Base-by-base conservation (phyloP, 164 flowering plant genomes). In the Magnolia officinalis region DNA sequence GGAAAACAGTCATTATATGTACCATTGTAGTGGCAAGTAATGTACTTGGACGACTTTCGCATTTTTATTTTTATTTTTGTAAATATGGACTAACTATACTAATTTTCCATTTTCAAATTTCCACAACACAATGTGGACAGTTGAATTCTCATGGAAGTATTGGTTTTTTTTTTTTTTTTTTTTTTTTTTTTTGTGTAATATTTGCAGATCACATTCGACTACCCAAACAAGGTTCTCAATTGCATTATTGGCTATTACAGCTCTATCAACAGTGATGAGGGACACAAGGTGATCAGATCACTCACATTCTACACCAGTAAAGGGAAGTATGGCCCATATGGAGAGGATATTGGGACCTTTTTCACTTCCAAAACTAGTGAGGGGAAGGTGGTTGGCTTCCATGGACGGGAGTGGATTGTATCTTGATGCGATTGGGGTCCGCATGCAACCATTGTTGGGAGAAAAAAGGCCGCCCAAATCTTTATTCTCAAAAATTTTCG, bases 401-500 rank as follows among this genome's bases (percentile, higher is more conserved):
- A 92, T 85, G 97, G 95, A n/a, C 88, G 90, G 90, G 82, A 84
- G 94, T 79, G 80, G 93, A 80, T 66, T 72, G 68, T 92, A 86
- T 76, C 76, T 94, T 82, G 90, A 90, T 77, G 95, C 97, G 31
- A 89, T 94, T 72, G 98, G 98, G 75, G 90, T 92, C 9, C 96
- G 91, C 76, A 91, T 90, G 92, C 96, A 92, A 65, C 92, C 88
- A 70, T 90, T 93, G 92, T 77, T 91, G n/a, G 95, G 91, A 10
- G 82, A 83, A 58, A 77, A 83, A 19, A 81, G 49, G 50, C 24
- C 80, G 1, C 0, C 61, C 0, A 86, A 74, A 81, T 58, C 82
- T 1, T 67, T 76, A 50, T 31, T 83, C 49, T 75, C 79, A 74
- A 88, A 82, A 73, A 29, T 78, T 11, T 85, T 88, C 75, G 65